Conservation (phyloP, 2,329 filamentous ascomycete genomes). For the Fusarium floridanum region DNA sequence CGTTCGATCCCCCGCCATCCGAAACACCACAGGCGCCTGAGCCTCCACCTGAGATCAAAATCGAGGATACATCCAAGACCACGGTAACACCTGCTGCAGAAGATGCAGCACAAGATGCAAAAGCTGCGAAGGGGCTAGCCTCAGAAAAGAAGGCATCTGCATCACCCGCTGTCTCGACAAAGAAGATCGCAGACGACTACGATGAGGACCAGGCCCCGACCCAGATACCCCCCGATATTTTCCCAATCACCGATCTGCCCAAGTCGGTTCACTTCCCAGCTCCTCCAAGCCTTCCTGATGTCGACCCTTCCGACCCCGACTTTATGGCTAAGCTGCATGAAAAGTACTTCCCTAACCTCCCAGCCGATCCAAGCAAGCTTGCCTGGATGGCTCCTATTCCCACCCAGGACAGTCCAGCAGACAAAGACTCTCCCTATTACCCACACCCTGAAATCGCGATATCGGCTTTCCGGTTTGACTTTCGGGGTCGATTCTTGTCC, state of each 20-base stretch:
- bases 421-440: conserved; percentile 83
- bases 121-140: conserved; percentile 2
- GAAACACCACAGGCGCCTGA: conserved; percentile 22
- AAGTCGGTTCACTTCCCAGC: conserved; percentile 72
- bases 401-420: conserved; percentile 72
- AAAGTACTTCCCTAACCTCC: conserved; percentile 93
- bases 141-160: not conserved
- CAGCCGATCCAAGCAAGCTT: conserved; percentile 85
- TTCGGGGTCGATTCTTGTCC: conserved; percentile 83
- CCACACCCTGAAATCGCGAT: conserved; percentile 80
- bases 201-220: conserved; percentile 59
- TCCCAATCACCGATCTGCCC: conserved; percentile 56
- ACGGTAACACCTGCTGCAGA: not conserved
- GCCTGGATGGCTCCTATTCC: conserved; percentile 89
- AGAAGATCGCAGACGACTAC: conserved; percentile 50
- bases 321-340: conserved; percentile 88
- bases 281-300: conserved; percentile 70
- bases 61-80: conserved; percentile 50
- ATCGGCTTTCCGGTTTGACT: conserved; percentile 88
- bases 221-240: conserved; percentile 57
- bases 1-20: conserved; percentile 56
- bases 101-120: not conserved
- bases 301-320: conserved; percentile 86
- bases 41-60: conserved; percentile 50
- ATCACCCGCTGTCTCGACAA: conserved; percentile 24